A percentile compares a stretch with the other conserved stretches of the same genome.
These are phyloP conservation scores for Plantago ovata DNA, from an alignment of 257 asterid species.

Conservation along the genomic window DNA sequence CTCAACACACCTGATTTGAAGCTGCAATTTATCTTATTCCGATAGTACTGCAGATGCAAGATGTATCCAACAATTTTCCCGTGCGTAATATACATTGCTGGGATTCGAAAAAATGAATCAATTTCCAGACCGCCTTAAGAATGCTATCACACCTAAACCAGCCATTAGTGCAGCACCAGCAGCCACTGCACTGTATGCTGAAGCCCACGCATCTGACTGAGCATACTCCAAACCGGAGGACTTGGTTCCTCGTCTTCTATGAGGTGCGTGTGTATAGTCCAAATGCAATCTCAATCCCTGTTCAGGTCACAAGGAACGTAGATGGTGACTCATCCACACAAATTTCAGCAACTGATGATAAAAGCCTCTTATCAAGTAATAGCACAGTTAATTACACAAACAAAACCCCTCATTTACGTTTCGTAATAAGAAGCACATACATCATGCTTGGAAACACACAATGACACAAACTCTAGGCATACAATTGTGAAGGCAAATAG, in stretches of 20 bases:
- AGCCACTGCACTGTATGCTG: slow-evolving; percentile 72
- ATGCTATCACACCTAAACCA: slow-evolving; percentile 67
- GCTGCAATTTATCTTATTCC: slow-evolving; percentile 6
- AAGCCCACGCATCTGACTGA: slow-evolving; percentile 60
- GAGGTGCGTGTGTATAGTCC: slow-evolving; percentile 52
- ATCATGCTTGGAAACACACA: no score
- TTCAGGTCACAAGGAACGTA: neutral
- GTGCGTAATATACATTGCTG: slow-evolving; percentile 1
- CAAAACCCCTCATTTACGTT: no score
- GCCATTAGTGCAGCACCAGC: slow-evolving; percentile 92
- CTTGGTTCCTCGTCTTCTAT: slow-evolving; percentile 37
- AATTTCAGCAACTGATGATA: no score
- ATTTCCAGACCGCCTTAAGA: slow-evolving; percentile 50
- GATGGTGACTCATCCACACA: no score
- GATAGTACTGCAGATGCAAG: slow-evolving; percentile 14
- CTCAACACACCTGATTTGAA: neutral
- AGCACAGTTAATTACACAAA: no score
- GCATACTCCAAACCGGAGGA: slow-evolving; percentile 42
- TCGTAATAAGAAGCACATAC: no score
- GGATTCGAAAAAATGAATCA: slow-evolving; percentile 13
- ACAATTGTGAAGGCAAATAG: no score
- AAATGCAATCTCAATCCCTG: slow-evolving; percentile 86
- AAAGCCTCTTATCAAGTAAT: no score
- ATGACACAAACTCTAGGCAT: no score
- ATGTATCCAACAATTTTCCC: neutral